Base-by-base conservation (phyloP, 129 eudicot genomes). In the Tagetes erecta region DNA sequence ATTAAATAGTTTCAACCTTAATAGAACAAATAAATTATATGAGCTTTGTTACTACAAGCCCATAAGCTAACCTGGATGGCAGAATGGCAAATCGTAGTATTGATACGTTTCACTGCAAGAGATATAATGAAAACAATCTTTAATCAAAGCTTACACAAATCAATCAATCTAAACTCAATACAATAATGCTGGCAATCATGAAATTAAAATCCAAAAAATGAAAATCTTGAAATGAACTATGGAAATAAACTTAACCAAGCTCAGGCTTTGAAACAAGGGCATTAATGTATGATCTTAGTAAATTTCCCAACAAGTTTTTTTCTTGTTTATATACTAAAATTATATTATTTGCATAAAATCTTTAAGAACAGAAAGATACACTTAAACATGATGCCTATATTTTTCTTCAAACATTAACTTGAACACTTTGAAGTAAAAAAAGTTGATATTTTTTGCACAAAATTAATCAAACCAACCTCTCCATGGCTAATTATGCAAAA, bases 61-160 rank as follows among this genome's bases (percentile, higher is more conserved):
- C 55, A 85, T 72, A 69, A 67, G 78, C 92, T 80, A 74, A 94
- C 98, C 98, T 90, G 97, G 97, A 58, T 2, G 81, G 84, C 97
- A 94, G 91, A 94, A 90, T 46, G 96, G 89, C 88, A 90, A 76
- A 72, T 94, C 93, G 78, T 88, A 90, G 76, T 88, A 94, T 41
- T 84, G 80, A 80, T 90, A 94, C 44, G 96, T 86, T 84, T 94
- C 98, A 76, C 98, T 94, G 98, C 96, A 90, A 86, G 46, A 80
- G 60, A 51, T 31, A 75, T 70, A 69, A 76, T 56, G 34, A 46
- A 41, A 68, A 63, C 47, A 69, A 38, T 39, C 60, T 38, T 82
- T 36, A 60, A 63, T 47, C 65, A 52, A 49, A 50, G 13, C 38
- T 34, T 56, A 10, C 30, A 31, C 1, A 3, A 45, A 42, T 59